Base-by-base conservation (phyloP, 164 flowering plant genomes). In the Tetrastigma voinierianum region DNA sequence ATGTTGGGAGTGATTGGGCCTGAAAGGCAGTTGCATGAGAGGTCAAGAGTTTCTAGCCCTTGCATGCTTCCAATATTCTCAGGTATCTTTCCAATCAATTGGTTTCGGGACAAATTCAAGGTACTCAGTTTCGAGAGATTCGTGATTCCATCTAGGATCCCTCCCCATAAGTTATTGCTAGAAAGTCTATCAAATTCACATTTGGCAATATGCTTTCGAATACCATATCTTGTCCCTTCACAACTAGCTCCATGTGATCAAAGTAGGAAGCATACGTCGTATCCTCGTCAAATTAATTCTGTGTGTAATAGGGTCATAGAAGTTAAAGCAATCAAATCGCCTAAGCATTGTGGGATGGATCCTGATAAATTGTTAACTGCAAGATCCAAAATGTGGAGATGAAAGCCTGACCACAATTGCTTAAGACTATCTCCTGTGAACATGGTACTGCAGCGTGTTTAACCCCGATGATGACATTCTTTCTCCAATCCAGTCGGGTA, bases 401-500 rank as follows among this genome's bases (percentile, higher is more conserved):
- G 21, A 14, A n/a, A n/a, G 72, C 68, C 17, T 10, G 14, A 32
- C 78, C 0, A 73, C n/a, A n/a, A 6, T 5, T 69, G 51, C 13
- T 24, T n/a, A 80, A 11, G n/a, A n/a, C n/a, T n/a, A 81, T 20
- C 21, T 10, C 79, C 79, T 51, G 0, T 10, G 3, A 77, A 67
- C 17, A n/a, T 4, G 57, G 70, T 76, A 0, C 51, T n/a, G n/a
- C n/a, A n/a, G n/a, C n/a, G n/a, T n/a, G n/a, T n/a, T n/a, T n/a
- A n/a, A n/a, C n/a, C n/a, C n/a, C n/a, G 72, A 46, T 40, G 4
- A 4, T 6, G 46, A 11, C 3, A 59, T 3, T 3, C 20, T 32
- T 14, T 47, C 54, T 46, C 63, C 76, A 11, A 77, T 59, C 73
- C 73, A 77, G 10, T 21, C 0, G 0, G 83, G 83, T 12, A 80